phyloP scores from a whole-genome alignment of 371 early-diverging fungal species.

The Parasitella parasitica region DNA sequence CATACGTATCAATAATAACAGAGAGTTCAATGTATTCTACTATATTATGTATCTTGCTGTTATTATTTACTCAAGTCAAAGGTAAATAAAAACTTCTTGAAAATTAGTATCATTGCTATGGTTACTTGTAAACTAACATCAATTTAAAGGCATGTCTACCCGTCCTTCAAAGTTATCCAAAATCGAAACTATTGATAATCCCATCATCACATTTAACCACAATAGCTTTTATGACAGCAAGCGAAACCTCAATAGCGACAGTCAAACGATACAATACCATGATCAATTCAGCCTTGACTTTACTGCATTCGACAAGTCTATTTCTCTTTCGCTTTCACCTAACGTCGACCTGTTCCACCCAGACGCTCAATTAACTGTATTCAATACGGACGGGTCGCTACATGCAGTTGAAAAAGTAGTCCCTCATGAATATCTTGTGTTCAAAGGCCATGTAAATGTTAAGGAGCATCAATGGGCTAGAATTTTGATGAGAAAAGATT shows the following conservation, averaged over 20 bases:
- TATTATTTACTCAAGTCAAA: neutral
- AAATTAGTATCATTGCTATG: neutral
- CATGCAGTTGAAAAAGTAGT: conserved; percentile 12
- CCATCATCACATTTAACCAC: neutral
- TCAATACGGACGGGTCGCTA: conserved; percentile 22
- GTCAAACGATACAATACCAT: neutral
- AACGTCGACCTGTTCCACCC: conserved; percentile 75
- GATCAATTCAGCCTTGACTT: conserved; percentile 9
- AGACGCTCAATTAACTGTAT: conserved; percentile 49
- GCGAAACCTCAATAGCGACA: neutral
- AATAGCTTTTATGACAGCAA: neutral
- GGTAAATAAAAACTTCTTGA: neutral
- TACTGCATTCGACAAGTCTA: conserved; percentile 30
- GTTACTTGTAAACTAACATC: neutral
- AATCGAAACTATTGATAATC: conserved; percentile 4
- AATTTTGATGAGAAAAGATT: conserved; percentile 55
- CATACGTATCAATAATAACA: neutral
- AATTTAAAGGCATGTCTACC: conserved; percentile 4
- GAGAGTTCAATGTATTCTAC: neutral
- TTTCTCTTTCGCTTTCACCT: conserved; percentile 66
- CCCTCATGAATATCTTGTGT: conserved; percentile 52
- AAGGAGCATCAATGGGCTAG: conserved; percentile 63
- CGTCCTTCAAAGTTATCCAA: conserved; percentile 7
- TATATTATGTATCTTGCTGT: neutral
- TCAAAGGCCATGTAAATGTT: conserved; percentile 52